Evolutionary conservation across 192 early-diverging fungal genomes (phyloP), one percentile per base, ranked within the genome.

Genomic region (Spinellus fusiger): DNA sequence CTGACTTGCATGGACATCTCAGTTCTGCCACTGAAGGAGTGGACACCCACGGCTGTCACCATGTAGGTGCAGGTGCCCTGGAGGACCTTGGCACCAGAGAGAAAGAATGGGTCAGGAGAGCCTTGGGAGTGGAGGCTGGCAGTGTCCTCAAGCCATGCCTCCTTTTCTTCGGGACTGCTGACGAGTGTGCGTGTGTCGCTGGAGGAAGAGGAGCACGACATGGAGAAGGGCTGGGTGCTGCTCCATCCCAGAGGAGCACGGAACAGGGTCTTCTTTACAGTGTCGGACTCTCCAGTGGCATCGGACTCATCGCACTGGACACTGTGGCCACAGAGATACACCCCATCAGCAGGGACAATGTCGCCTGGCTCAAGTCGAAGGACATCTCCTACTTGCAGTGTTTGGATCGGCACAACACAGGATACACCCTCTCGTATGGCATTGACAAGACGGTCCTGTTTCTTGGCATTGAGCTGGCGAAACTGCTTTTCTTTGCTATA

Each of bases 371-470:
- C 88, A 2, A 99, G 60, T 27, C 80, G 69, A 48, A 90, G 68
- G 22, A 99, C 77, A 70, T 99, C 97, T n/a, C 97, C 97, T 15
- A 95, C 93, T 35, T 95, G 73, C 0, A 99, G 66, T 58, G 90
- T 86, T 59, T 81, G 77, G 15, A 88, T 83, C 0, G 89, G 89
- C 0, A 99, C 61, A 15, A 91, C 57, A 26, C 73, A 64, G 55
- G 77, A 83, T 40, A 80, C 73, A 5, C 89, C 92, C 48, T 83
- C 82, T 38, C 97, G 83, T 6, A 86, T 80, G 32, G 87, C 80
- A 49, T 84, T 86, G 48, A 93, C 84, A 50, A 77, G 68, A 18
- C 90, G 82, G 59, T 93, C 88, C 49, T 92, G 90, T 68, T 91
- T 92, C 68, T 92, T 92, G 47, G 87, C 84, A 62, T 89, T 91